Conservation (phyloP, 2,329 filamentous ascomycete species). For the Fusarium neocosmosporiellum region DNA sequence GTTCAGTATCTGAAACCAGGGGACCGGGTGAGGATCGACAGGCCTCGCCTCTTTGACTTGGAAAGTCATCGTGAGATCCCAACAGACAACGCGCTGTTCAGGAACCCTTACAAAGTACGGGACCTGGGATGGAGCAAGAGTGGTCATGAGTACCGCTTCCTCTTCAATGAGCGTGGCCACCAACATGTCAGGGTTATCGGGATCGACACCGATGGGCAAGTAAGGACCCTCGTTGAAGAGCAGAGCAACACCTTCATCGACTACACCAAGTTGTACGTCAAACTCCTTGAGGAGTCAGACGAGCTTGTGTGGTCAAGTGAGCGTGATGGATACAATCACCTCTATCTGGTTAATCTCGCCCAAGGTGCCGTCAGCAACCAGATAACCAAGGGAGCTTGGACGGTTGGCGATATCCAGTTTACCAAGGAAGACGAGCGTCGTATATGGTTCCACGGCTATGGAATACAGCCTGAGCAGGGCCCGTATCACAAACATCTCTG, state of each 20-base stretch:
- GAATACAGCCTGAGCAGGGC: constrained; percentile 36
- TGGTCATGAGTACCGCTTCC: constrained; percentile 41
- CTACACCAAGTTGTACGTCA: constrained; percentile 33
- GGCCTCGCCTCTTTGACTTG: constrained; percentile 43
- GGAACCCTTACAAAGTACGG: constrained; percentile 34
- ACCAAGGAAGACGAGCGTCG: constrained; percentile 33
- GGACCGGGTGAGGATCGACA: constrained; percentile 36
- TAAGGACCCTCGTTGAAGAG: constrained; percentile 38
- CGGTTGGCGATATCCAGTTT: constrained; percentile 35
- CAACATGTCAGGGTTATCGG: constrained; percentile 36
- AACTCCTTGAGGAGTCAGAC: constrained; percentile 8
- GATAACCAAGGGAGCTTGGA: constrained; percentile 44
- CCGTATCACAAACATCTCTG: constrained; percentile 43
- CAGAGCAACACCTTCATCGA: constrained; percentile 43
- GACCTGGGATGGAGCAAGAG: constrained; percentile 41
- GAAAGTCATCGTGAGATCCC: constrained; percentile 26
- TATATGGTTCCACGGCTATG: constrained; percentile 38
- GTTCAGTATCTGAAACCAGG: constrained; percentile 44
- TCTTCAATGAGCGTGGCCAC: constrained; percentile 46
- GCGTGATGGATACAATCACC: constrained; percentile 44
- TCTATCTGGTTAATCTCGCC: constrained; percentile 39
- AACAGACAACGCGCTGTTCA: constrained; percentile 38
- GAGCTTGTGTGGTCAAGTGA: constrained; percentile 47
- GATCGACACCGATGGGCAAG: constrained; percentile 21
- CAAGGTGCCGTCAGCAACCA: constrained; percentile 34